Evolutionary conservation across 441 rosid species (phyloP).

Genomic region (Arabidopsis lyrata): DNA sequence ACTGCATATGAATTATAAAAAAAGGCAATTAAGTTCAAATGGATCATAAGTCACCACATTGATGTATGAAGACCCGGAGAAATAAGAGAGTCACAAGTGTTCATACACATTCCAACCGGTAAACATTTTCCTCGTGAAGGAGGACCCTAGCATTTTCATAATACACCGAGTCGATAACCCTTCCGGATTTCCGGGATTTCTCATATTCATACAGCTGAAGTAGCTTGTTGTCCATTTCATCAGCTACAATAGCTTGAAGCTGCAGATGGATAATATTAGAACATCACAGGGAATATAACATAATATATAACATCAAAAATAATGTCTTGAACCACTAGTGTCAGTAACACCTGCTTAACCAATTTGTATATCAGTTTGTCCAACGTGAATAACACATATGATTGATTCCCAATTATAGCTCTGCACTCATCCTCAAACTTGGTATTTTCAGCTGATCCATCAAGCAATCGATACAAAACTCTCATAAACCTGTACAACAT

Average conservation of each 20-base stretch:
- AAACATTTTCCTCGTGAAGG: conserved; percentile 86
- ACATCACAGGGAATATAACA: conserved; percentile 25
- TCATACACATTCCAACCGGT: conserved; percentile 86
- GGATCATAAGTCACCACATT: conserved; percentile 17
- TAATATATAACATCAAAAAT: neutral
- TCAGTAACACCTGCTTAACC: conserved; percentile 80
- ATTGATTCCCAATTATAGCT: conserved; percentile 93
- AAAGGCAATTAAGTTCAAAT: neutral
- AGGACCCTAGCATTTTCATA: conserved; percentile 83
- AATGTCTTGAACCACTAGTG: conserved; percentile 22
- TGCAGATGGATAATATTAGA: conserved; percentile 49
- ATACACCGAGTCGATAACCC: conserved; percentile 69
- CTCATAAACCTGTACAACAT: conserved; percentile 68
- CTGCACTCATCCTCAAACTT: conserved; percentile 98
- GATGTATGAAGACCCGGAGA: conserved; percentile 14
- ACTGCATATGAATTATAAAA: conserved; percentile 55
- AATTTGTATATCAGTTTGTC: conserved; percentile 91
- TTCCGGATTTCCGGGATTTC: conserved; percentile 70
- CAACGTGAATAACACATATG: conserved; percentile 87
- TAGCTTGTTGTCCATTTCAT: conserved; percentile 87
- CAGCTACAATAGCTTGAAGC: conserved; percentile 95
- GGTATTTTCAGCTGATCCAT: conserved; percentile 88
- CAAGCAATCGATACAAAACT: conserved; percentile 81
- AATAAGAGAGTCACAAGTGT: conserved; percentile 21
- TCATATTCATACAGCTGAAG: conserved; percentile 87